Evolutionary conservation across 176 grass and related monocot species (phyloP).

Genomic region (Secale cereale): DNA sequence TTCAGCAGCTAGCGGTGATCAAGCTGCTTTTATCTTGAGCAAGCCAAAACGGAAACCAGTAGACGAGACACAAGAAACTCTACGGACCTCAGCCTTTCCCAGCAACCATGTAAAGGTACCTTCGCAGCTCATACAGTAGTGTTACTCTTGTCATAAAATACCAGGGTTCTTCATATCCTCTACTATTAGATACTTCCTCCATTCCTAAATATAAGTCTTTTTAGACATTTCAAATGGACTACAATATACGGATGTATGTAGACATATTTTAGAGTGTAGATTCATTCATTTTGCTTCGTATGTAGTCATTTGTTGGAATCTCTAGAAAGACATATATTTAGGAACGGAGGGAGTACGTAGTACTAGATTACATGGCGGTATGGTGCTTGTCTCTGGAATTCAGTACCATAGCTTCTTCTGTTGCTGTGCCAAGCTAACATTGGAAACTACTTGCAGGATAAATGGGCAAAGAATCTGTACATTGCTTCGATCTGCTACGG

Average conservation of each 20-base stretch:
- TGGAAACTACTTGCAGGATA: slow-evolving; percentile 36
- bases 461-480: slow-evolving; percentile 95
- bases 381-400: background rate
- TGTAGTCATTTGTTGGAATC: too few relatives aligned
- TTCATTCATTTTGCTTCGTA: too few relatives aligned
- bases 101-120: slow-evolving; percentile 86
- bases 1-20: slow-evolving; percentile 72
- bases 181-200: background rate
- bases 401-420: background rate
- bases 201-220: too few relatives aligned
- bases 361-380: background rate
- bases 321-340: too few relatives aligned
- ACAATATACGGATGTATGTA: too few relatives aligned
- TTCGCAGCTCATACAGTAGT: background rate
- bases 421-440: slow-evolving; percentile 18
- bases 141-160: background rate
- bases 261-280: too few relatives aligned
- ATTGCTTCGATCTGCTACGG: slow-evolving; percentile 80
- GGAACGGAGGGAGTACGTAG: too few relatives aligned
- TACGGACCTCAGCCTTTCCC: slow-evolving; percentile 84
- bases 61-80: slow-evolving; percentile 96
- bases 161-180: background rate
- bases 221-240: too few relatives aligned
- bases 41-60: slow-evolving; percentile 67
- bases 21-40: slow-evolving; percentile 91